phyloP scores from a whole-genome alignment of 192 early-diverging fungal species.

The Spinellus fusiger region DNA sequence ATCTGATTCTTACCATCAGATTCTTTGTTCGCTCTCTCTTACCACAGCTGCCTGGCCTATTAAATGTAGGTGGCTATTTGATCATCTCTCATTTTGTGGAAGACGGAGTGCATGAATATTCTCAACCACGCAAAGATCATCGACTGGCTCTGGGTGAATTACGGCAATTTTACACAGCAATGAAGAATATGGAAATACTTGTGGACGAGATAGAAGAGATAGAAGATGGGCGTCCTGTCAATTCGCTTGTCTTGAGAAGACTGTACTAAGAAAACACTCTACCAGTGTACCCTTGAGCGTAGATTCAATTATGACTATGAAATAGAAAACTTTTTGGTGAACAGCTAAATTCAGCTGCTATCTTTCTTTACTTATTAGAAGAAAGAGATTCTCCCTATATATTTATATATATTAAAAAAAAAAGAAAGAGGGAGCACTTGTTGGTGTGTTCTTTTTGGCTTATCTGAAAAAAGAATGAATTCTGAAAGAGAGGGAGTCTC shows the following conservation, averaged over 20 bases:
- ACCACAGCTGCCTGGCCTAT: constrained; percentile 9
- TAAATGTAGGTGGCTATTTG: constrained; percentile 32
- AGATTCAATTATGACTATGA: background rate
- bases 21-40: constrained; percentile 29
- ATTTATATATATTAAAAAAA: too few species aligned
- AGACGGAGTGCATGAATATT: constrained; percentile 12
- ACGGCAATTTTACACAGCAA: background rate
- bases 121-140: constrained; percentile 21
- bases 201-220: constrained; percentile 24
- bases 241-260: constrained; percentile 25
- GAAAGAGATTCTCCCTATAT: too few species aligned
- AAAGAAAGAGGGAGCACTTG: too few species aligned
- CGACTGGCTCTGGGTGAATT: constrained; percentile 29
- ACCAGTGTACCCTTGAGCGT: background rate
- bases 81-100: constrained; percentile 38
- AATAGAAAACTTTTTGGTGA: too few species aligned
- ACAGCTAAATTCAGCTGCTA: too few species aligned
- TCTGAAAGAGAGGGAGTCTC: too few species aligned
- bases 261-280: background rate
- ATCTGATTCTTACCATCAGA: constrained; percentile 33
- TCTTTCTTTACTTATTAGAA: too few species aligned
- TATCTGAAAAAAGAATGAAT: too few species aligned
- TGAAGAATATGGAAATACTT: constrained; percentile 21
- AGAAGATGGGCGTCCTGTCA: constrained; percentile 38
- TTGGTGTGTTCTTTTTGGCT: too few species aligned